These are phyloP conservation scores for Galerina marginata DNA, from an alignment of 768 basidiomycete genomes.

Conservation along the genomic window DNA sequence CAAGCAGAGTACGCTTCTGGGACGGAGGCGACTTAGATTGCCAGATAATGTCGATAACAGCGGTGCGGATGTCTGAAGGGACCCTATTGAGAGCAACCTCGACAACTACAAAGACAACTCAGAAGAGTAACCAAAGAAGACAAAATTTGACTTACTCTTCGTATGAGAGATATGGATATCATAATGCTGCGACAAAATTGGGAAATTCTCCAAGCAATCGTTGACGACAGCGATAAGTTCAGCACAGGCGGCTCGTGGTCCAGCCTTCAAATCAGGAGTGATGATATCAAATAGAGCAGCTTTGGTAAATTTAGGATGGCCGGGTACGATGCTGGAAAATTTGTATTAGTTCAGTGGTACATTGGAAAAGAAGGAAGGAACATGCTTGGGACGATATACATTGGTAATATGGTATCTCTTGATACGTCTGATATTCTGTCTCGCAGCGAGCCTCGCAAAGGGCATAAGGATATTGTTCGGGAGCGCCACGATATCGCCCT, in stretches of 20 bases:
- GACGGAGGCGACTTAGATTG: conserved; percentile 67
- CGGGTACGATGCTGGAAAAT: conserved; percentile 58
- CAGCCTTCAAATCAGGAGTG: conserved; percentile 67
- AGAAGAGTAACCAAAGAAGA: neutral
- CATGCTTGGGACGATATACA: conserved; percentile 71
- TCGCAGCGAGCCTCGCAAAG: conserved; percentile 84
- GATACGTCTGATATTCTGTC: conserved; percentile 67
- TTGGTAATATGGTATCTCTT: conserved; percentile 85
- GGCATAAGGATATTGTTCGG: conserved; percentile 76
- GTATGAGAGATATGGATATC: conserved; percentile 84
- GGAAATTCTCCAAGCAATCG: conserved; percentile 73
- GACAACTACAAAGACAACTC: conserved; percentile 53
- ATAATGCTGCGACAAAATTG: conserved; percentile 67
- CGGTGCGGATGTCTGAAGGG: conserved; percentile 56
- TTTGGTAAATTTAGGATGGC: conserved; percentile 75
- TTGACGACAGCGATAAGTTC: conserved; percentile 75
- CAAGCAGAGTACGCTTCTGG: conserved; percentile 71
- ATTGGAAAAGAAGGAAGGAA: conserved; percentile 1
- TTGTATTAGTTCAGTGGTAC: neutral
- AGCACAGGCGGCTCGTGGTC: conserved; percentile 72
- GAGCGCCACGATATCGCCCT: conserved; percentile 76
- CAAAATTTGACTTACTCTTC: conserved; percentile 52
- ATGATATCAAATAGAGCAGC: conserved; percentile 87
- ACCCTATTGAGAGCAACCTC: conserved; percentile 68
- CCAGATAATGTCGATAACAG: conserved; percentile 68